Conservation (phyloP, 108 stramenopile genomes). For the Seminavis robusta region DNA sequence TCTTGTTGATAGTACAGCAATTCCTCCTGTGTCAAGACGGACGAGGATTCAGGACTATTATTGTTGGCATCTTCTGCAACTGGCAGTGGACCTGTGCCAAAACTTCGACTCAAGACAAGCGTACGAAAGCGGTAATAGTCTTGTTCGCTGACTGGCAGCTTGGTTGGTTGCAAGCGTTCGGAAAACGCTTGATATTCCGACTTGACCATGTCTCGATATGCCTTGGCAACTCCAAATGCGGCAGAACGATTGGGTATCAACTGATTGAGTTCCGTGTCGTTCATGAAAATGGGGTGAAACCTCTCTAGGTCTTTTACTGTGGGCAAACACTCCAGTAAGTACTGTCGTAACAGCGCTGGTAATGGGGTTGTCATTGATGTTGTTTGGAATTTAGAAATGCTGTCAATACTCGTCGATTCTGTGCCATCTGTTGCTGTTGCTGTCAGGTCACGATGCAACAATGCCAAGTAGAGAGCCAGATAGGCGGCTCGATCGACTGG, state of each 20-base stretch:
- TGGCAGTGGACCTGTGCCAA: conserved; percentile 45
- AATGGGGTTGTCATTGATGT: neutral
- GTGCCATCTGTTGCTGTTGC: no score
- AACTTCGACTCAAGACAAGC: conserved; percentile 74
- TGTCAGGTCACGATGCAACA: no score
- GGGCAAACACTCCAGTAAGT: conserved; percentile 40
- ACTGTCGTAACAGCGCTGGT: neutral
- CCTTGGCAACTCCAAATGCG: conserved; percentile 35
- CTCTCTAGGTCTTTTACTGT: conserved; percentile 35
- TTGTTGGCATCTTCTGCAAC: conserved; percentile 24
- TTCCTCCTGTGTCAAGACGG: conserved; percentile 34
- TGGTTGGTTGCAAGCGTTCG: conserved; percentile 37
- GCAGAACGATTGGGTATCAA: conserved; percentile 35
- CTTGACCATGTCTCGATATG: conserved; percentile 52
- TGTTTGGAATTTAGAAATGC: conserved; percentile 2
- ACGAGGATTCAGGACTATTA: conserved; percentile 28
- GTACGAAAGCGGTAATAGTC: conserved; percentile 61
- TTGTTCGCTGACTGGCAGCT: conserved; percentile 25
- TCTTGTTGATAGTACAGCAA: conserved; percentile 38
- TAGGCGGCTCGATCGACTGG: conserved; percentile 60
- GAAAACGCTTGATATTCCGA: conserved; percentile 62
- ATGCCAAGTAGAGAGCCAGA: conserved; percentile 59
- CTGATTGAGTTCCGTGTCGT: conserved; percentile 21
- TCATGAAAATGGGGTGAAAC: conserved; percentile 55
- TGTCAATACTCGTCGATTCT: conserved; percentile 4